These are phyloP conservation scores for Apiotrichum siamense DNA, from an alignment of 1,284 basidiomycete genomes.

Conservation along the genomic window DNA sequence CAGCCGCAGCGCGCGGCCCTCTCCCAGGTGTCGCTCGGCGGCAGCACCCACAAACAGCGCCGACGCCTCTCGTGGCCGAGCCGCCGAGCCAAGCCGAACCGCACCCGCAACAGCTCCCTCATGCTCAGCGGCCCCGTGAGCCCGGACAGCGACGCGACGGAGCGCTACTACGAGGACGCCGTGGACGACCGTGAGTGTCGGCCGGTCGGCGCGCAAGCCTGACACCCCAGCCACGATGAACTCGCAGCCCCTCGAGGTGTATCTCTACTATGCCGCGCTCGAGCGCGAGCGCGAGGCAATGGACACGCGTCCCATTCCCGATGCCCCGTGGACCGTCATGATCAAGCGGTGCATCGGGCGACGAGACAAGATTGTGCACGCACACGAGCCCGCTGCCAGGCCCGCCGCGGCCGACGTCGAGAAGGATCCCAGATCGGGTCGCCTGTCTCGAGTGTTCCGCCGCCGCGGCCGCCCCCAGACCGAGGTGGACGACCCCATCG, in stretches of 20 bases:
- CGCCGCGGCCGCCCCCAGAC: too few relatives aligned
- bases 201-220: background rate
- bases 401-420: too few relatives aligned
- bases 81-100: too few relatives aligned
- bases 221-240: slow-evolving; percentile 10
- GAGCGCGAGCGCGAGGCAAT: slow-evolving; percentile 9
- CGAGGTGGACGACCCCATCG: too few relatives aligned
- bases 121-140: too few relatives aligned
- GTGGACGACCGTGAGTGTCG: slow-evolving; percentile 8
- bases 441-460: too few relatives aligned
- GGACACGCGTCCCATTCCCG: slow-evolving; percentile 13
- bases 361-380: background rate
- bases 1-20: too few relatives aligned
- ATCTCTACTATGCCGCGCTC: slow-evolving; percentile 8
- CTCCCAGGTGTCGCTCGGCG: too few relatives aligned
- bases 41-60: too few relatives aligned
- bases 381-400: background rate
- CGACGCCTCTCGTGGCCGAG: too few relatives aligned
- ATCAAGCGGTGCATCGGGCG: slow-evolving; percentile 5
- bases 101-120: too few relatives aligned
- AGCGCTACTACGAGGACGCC: slow-evolving; percentile 5
- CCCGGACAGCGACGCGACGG: background rate
- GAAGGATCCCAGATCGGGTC: too few relatives aligned
- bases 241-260: slow-evolving; percentile 11
- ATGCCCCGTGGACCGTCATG: slow-evolving; percentile 9